A percentile compares a stretch with the other conserved stretches of the same genome.
Evolutionary conservation across 2,329 filamentous ascomycete genomes (phyloP).

Genomic region (Ceratocystis harringtonii): DNA sequence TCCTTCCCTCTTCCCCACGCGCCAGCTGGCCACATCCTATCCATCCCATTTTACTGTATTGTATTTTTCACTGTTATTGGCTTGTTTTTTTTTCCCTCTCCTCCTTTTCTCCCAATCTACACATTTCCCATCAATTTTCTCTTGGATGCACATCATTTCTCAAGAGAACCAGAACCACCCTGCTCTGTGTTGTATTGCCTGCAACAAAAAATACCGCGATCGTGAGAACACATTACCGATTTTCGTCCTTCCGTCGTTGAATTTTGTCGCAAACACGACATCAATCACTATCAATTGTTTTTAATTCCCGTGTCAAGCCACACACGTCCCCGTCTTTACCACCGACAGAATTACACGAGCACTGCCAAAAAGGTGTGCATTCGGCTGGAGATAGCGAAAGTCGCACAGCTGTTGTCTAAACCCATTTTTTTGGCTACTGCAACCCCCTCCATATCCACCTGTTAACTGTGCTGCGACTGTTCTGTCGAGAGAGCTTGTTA

Average conservation of each 20-base stretch:
- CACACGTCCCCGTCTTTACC: background rate
- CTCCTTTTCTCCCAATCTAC: slow-evolving; percentile 1
- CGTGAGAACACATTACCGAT: slow-evolving; percentile 12
- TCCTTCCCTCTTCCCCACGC: slow-evolving; percentile 8
- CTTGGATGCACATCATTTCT: background rate
- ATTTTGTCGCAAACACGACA: slow-evolving; percentile 4
- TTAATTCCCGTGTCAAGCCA: background rate
- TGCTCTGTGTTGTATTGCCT: slow-evolving; percentile 4
- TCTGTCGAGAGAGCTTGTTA: background rate
- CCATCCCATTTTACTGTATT: background rate
- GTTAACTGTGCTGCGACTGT: background rate
- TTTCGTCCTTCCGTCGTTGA: background rate
- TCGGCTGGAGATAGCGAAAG: slow-evolving; percentile 3
- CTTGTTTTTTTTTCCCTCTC: slow-evolving; percentile 2
- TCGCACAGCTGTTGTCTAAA: background rate
- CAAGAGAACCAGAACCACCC: background rate
- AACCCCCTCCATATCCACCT: background rate
- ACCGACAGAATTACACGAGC: background rate
- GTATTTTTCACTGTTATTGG: background rate
- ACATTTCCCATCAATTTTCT: background rate
- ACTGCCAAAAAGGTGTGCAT: background rate
- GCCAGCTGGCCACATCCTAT: slow-evolving; percentile 10
- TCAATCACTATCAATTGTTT: background rate
- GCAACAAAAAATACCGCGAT: slow-evolving; percentile 2
- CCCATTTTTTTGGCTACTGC: background rate